Evolutionary conservation across 495 filamentous ascomycete species (phyloP).

Genomic region (Penicillium taxi): DNA sequence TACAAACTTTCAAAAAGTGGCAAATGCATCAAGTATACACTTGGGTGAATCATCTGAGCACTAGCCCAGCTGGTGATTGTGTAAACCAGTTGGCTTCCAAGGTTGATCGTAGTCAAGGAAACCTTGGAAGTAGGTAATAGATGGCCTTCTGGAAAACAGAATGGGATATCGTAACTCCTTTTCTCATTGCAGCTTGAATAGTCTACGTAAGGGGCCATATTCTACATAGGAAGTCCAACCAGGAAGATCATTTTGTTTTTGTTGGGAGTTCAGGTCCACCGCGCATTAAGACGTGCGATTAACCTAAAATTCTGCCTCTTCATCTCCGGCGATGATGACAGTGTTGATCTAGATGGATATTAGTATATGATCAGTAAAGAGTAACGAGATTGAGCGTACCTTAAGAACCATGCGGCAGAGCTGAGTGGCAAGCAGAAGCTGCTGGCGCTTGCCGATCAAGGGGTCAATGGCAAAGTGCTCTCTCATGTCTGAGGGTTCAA

Average conservation of each 20-base stretch:
- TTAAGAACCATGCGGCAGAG: slow-evolving; percentile 99
- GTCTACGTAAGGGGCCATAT: slow-evolving; percentile 27
- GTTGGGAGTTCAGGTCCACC: slow-evolving; percentile 12
- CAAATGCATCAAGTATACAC: no score
- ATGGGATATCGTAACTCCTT: slow-evolving; percentile 22
- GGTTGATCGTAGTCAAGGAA: no score
- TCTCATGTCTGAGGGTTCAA: slow-evolving; percentile 63
- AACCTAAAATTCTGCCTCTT: slow-evolving; percentile 83
- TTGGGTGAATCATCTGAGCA: no score
- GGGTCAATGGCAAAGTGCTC: slow-evolving; percentile 97
- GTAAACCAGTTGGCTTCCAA: no score
- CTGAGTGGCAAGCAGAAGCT: slow-evolving; percentile 91
- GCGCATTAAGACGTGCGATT: slow-evolving; percentile 15
- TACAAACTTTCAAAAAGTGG: no score
- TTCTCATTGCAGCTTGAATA: slow-evolving; percentile 22
- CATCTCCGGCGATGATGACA: slow-evolving; percentile 89
- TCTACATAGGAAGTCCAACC: slow-evolving; percentile 25
- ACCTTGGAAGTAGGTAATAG: no score
- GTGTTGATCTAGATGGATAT: slow-evolving; percentile 58
- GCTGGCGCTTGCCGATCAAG: slow-evolving; percentile 93
- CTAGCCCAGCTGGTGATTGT: no score
- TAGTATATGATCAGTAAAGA: slow-evolving; percentile 8
- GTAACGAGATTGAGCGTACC: slow-evolving; percentile 45
- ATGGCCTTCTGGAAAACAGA: no score
- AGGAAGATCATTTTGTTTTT: slow-evolving; percentile 20